Evolutionary conservation across 768 basidiomycete species (phyloP), one percentile per base, ranked within the genome.

Genomic region (Tremella yokohamensis): DNA sequence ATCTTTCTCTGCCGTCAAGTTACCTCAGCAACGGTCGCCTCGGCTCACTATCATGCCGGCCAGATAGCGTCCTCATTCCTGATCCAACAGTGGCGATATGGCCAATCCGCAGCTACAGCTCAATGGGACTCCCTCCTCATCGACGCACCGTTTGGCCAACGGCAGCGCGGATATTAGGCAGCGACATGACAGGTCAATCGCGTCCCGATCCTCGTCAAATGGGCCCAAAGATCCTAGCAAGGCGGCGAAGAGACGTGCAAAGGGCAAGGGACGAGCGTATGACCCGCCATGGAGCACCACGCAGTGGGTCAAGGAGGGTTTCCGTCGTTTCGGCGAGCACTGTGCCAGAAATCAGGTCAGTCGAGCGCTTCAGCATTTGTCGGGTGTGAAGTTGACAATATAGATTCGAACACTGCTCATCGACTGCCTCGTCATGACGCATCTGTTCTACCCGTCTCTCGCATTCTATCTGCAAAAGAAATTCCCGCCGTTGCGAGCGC

Each of bases 371-470:
- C 34, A 40, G 18, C 24, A 62, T 53, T 25, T 9, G 8, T 8
- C 18, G 18, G 40, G n/a, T n/a, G 15, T 26, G 52, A 40, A 53
- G 37, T 25, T 51, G 57, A 60, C 26, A 12, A 51, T 38, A 34
- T 45, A 75, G 73, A 76, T 76, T 13, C 66, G 75, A 11, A 73
- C 72, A 11, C 61, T 76, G 22, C 52, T 76, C 44, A 73, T 76
- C 34, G 73, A 74, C 42, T 73, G 73, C 50, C 60, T 76, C 40
- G 75, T 76, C 12, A 76, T 76, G 75, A 76, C 75, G 15, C 73
- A 72, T 44, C 62, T 76, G 13, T 76, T 76, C 60, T 76, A 76
- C 57, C 75, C 75, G 2, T 69, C 75, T 2, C 59, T 76, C 9
- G 70, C 71, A 16, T 40, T 76, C 7, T 74, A 72, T 38, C 52